Evolutionary conservation across 2,329 filamentous ascomycete species (phyloP).

Genomic region (Falciphora oryzae): DNA sequence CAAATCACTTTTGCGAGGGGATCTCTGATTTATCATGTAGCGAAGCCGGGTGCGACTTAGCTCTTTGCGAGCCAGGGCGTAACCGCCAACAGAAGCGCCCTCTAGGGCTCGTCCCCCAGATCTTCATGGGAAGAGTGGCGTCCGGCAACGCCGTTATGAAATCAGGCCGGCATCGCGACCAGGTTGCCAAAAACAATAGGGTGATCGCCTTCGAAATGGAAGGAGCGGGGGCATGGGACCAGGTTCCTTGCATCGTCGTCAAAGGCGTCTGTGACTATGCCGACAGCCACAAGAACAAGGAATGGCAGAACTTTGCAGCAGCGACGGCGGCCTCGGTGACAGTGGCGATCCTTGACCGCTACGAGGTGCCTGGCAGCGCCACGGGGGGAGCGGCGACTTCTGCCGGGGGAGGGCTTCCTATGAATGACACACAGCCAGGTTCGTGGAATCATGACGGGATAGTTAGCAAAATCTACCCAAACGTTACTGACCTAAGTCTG

Average conservation of each 20-base stretch:
- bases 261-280: slow-evolving; percentile 33
- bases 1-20: too few species aligned
- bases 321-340: slow-evolving; percentile 27
- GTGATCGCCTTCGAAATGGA: slow-evolving; percentile 28
- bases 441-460: too few species aligned
- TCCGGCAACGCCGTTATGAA: too few species aligned
- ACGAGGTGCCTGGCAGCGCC: not conserved
- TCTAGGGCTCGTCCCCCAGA: not conserved
- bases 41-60: too few species aligned
- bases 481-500: too few species aligned
- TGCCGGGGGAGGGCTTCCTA: too few species aligned
- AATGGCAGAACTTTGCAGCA: slow-evolving; percentile 31
- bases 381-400: not conserved
- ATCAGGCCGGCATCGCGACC: not conserved
- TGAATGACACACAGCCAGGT: too few species aligned
- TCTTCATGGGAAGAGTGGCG: too few species aligned
- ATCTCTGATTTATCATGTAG: too few species aligned
- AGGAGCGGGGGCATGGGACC: slow-evolving; percentile 25
- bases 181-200: not conserved
- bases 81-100: too few species aligned
- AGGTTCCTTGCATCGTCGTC: slow-evolving; percentile 23
- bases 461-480: too few species aligned
- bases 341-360: slow-evolving; percentile 11
- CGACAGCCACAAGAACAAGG: slow-evolving; percentile 32
- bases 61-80: too few species aligned